Evolutionary conservation across 2,329 filamentous ascomycete species (phyloP), one percentile per base, ranked within the genome.

Genomic region (Ophiobolus disseminans): DNA sequence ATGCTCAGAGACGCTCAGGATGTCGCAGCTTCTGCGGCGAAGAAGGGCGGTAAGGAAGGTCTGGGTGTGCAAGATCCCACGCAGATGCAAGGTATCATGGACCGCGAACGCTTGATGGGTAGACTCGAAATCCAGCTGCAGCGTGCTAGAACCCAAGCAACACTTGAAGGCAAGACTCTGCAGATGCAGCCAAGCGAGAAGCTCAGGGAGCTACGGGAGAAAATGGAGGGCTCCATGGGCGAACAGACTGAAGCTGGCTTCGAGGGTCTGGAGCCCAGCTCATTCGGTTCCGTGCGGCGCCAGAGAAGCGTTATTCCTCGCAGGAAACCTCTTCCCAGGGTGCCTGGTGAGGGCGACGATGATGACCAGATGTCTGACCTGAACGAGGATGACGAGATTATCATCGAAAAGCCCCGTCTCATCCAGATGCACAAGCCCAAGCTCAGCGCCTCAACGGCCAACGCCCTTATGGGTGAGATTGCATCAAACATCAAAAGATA

Each of bases 1-100:
- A 99, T 99, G 94, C 87, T 99, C 57, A 86, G 93, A 53, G 94
- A 99, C 74, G 93, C 94, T 28, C 93, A 97, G 74, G 93, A 99
- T 66, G 91, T 97, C 58, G 93, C 93, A 36, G 92, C 91, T 19
- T 91, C 93, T 3, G 90, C 90, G 63, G 89, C 91, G n/a, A 81
- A 84, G 68, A 85, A 83, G 60, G 72, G 62, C 28, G 78, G 74
- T 42, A 77, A 80, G 60, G 78, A 78, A 31, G 78, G 74, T 45
- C 75, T 86, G 30, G 81, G 73, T 39, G 82, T 85, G 31, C 83
- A 82, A 17, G 88, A 94, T 68, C 85, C 90, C 19, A 79, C 84
- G 22, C 88, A 87, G 45, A 91, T 93, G 87, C 86, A 91, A 70
- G 94, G 94, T 55, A 97, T 99, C 53, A 80, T 99, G 57, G 92